Base-by-base conservation (phyloP, 2,329 filamentous ascomycete genomes). In the Colletotrichum sp. region DNA sequence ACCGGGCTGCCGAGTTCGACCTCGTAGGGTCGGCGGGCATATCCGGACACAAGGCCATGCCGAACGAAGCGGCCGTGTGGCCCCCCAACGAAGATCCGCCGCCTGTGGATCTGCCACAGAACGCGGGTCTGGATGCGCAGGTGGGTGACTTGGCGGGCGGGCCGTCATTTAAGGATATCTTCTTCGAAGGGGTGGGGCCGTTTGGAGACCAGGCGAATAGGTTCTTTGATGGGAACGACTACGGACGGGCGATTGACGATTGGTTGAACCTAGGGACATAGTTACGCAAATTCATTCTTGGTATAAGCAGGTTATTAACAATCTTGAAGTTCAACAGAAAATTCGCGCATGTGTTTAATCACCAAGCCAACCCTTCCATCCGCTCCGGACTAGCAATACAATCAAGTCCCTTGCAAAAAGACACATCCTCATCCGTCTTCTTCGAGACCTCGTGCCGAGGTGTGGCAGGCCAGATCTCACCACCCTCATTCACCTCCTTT, bases 11-110 rank as follows among this genome's bases (percentile, higher is more conserved):
- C 2, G 84, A 84, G 36, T 85, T 84, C 32, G 79, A 83, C 25
- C 79, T 86, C 4, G 82, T 86, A 34, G 85, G 85, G 9, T 85
- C 84, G 0, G 82, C 82, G 12, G 84, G 84, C 3, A 84, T 86
- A 8, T 84, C 83, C 4, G 84, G 82, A 1, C 85, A 86, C 78
- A 84, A 83, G 63, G 80, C 84, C 2, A 84, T 85, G n/a, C 81
- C 82, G 1, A 79, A 81, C 27, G 81, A 86, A 22, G 80, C 80
- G 19, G 82, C 83, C 0, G 82, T 80, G 0, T 85, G 85, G 64
- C 83, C 84, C 2, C 84, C 84, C 1, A 80, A 84, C 27, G 80
- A 82, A 7, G 77, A 78, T 5, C 64, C 39, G 1, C 55, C 74
- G 3, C 63, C 69, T 3, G 57, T 69, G 5, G 69, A 68, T 5